These are phyloP conservation scores for Aphanomyces astaci DNA, from an alignment of 352 stramenopile species.

Conservation along the genomic window DNA sequence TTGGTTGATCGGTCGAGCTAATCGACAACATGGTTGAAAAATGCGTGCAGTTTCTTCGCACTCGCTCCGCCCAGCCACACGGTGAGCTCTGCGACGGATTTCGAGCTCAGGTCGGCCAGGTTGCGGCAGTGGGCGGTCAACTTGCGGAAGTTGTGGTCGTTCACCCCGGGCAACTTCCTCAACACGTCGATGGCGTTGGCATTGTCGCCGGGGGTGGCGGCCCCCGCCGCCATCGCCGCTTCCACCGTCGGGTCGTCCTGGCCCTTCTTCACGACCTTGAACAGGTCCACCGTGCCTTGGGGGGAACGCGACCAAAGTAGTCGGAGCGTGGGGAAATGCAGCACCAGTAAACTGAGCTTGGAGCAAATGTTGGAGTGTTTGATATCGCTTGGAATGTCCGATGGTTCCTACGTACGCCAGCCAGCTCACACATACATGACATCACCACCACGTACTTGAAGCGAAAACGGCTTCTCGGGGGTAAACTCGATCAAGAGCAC, in stretches of 20 bases:
- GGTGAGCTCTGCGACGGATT: constrained; percentile 55
- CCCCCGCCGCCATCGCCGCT: constrained; percentile 46
- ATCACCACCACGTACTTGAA: constrained; percentile 34
- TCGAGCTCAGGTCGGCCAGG: constrained; percentile 64
- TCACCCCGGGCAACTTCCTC: constrained; percentile 94
- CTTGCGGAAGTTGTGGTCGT: constrained; percentile 85
- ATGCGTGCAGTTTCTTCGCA: constrained; percentile 70
- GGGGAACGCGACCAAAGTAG: constrained; percentile 93
- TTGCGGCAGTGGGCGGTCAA: constrained; percentile 61
- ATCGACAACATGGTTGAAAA: constrained; percentile 66
- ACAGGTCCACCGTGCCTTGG: constrained; percentile 83
- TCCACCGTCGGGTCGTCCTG: constrained; percentile 81
- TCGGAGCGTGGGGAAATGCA: constrained; percentile 90
- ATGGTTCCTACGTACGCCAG: constrained; percentile 63
- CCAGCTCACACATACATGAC: constrained; percentile 35
- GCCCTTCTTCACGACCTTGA: constrained; percentile 75
- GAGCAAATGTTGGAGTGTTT: constrained; percentile 88
- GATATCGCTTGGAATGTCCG: constrained; percentile 91
- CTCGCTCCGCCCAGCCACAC: constrained; percentile 61
- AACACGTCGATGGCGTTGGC: constrained; percentile 89
- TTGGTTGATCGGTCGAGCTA: too few species aligned
- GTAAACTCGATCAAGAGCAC: constrained; percentile 96
- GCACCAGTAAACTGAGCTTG: constrained; percentile 91
- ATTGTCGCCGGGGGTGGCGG: constrained; percentile 22
- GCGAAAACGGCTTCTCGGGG: constrained; percentile 75